Conservation (phyloP, 352 stramenopile genomes). For the Phytophthora tentaculata region DNA sequence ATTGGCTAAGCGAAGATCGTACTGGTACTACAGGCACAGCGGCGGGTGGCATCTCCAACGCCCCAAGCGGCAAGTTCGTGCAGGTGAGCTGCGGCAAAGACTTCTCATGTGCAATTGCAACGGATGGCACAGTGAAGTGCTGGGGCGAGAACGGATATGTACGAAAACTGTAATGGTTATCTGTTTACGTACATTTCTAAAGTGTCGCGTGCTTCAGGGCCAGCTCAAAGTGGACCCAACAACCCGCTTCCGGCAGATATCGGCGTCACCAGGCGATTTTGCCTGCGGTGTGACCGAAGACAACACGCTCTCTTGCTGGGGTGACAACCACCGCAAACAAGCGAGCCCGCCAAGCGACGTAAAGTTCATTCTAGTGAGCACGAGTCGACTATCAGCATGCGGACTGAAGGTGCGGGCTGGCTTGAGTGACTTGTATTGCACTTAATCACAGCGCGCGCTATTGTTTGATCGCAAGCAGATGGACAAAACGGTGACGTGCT, state of each 20-base stretch:
- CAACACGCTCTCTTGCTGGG: conserved; percentile 71
- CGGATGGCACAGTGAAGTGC: conserved; percentile 55
- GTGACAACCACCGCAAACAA: conserved; percentile 76
- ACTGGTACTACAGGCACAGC: conserved; percentile 35
- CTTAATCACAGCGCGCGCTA: not conserved
- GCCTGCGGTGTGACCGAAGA: conserved; percentile 65
- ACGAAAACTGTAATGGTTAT: conserved; percentile 5
- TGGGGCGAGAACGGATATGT: conserved; percentile 78
- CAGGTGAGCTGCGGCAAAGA: conserved; percentile 82
- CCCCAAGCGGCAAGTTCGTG: conserved; percentile 63
- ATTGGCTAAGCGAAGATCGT: not conserved
- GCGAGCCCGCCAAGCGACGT: conserved; percentile 44
- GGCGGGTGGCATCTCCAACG: conserved; percentile 38
- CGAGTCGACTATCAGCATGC: conserved; percentile 67
- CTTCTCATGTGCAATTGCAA: conserved; percentile 64
- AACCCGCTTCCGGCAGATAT: conserved; percentile 68
- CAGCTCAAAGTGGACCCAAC: conserved; percentile 51
- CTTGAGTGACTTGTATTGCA: not conserved
- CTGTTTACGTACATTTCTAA: conserved; percentile 7
- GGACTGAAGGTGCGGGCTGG: conserved; percentile 51
- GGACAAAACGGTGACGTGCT: conserved; percentile 69
- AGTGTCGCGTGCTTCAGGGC: conserved; percentile 37
- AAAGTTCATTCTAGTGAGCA: conserved; percentile 74
- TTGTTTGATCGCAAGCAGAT: conserved; percentile 31
- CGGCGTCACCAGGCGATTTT: conserved; percentile 66